Percentiles rank a stretch among this genome's conserved stretches.
Conservation (phyloP, 768 basidiomycete species). For the Crucibulum laeve region DNA sequence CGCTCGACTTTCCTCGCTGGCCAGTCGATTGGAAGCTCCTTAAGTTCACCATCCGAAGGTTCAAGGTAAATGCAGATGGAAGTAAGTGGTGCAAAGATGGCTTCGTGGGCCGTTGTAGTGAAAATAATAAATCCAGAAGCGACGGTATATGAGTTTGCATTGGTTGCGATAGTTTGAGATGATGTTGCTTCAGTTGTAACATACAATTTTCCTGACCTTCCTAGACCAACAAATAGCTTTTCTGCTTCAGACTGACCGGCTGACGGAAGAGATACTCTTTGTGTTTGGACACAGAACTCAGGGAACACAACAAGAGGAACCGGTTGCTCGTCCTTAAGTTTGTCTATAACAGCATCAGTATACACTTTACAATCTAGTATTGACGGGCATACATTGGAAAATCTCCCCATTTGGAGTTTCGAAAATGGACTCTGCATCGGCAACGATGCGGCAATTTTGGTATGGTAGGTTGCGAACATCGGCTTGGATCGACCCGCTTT, state of each 20-base stretch:
- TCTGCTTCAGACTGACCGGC: neutral
- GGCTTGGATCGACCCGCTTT: slow-evolving; percentile 9
- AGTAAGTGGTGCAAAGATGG: slow-evolving; percentile 62
- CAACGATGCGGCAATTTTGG: slow-evolving; percentile 42
- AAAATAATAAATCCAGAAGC: slow-evolving; percentile 79
- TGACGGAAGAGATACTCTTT: slow-evolving; percentile 21
- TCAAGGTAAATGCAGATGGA: slow-evolving; percentile 18
- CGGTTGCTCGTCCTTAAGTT: slow-evolving; percentile 13
- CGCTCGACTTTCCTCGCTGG: slow-evolving; percentile 82
- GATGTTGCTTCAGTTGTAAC: slow-evolving; percentile 28
- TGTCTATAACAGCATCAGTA: slow-evolving; percentile 7
- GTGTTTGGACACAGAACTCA: slow-evolving; percentile 53
- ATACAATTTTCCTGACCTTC: slow-evolving; percentile 62
- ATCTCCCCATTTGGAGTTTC: slow-evolving; percentile 38
- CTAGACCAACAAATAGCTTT: slow-evolving; percentile 56
- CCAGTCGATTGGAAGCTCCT: slow-evolving; percentile 36
- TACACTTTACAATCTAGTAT: neutral
- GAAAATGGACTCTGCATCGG: no score
- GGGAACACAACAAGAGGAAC: slow-evolving; percentile 37
- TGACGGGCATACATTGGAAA: slow-evolving; percentile 29
- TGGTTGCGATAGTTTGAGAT: slow-evolving; percentile 37
- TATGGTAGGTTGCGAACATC: slow-evolving; percentile 23
- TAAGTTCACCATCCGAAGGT: slow-evolving; percentile 21
- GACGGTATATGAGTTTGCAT: slow-evolving; percentile 68
- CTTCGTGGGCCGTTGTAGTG: slow-evolving; percentile 80